Evolutionary conservation across 179 eudicot species (phyloP).

Genomic region (Beta lomatogona): DNA sequence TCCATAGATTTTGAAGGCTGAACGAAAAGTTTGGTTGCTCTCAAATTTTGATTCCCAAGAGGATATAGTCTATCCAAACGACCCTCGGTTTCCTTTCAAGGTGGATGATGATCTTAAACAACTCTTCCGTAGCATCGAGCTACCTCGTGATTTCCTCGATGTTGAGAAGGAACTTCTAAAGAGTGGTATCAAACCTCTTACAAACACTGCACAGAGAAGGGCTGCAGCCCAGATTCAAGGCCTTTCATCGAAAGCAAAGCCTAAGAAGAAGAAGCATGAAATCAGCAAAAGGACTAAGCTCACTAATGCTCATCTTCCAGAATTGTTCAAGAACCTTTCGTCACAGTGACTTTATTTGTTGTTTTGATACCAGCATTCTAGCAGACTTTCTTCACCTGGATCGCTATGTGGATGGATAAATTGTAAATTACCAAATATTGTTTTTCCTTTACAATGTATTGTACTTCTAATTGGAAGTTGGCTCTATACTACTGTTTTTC

Average conservation of each 20-base stretch:
- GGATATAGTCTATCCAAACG: conserved; percentile 86
- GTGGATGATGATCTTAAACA: conserved; percentile 80
- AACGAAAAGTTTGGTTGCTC: conserved; percentile 76
- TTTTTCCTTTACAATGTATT: not conserved
- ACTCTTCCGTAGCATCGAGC: conserved; percentile 63
- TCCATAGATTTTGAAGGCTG: conserved; percentile 64
- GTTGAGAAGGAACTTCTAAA: conserved; percentile 88
- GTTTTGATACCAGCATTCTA: not conserved
- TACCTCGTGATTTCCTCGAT: conserved; percentile 86
- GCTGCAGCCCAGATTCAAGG: conserved; percentile 69
- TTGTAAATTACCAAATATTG: not conserved
- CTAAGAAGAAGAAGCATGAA: conserved; percentile 72
- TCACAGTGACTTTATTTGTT: conserved; percentile 16
- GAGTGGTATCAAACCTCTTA: conserved; percentile 89
- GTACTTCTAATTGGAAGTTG: not conserved
- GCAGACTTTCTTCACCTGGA: not conserved
- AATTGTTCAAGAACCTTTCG: conserved; percentile 55
- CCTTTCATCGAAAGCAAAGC: conserved; percentile 42
- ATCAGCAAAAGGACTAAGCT: conserved; percentile 79
- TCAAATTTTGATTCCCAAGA: conserved; percentile 81
- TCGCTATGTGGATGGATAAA: not conserved
- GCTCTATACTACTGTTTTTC: not conserved
- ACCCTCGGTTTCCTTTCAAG: conserved; percentile 56
- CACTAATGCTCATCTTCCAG: conserved; percentile 85
- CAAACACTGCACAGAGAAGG: conserved; percentile 91